Evolutionary conservation across 805 yeast genomes (phyloP), one percentile per base, ranked within the genome.

Genomic region (Cyberlindnera amylophila): DNA sequence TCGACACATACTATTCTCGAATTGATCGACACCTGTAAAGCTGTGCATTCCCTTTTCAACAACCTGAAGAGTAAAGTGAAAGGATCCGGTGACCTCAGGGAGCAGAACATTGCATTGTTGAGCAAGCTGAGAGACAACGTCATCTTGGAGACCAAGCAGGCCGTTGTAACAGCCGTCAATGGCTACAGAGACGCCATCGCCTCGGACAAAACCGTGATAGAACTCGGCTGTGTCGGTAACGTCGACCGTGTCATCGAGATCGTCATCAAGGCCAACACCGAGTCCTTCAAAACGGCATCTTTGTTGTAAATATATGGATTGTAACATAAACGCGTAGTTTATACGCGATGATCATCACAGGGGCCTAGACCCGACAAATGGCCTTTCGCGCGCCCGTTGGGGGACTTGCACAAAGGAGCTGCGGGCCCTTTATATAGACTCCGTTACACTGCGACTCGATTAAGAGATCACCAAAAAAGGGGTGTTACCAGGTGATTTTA

Each of bases 1-100:
- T 23, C 47, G 3, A 23, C 53, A 1, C 59, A 56, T 41, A 34
- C 34, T 10, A 38, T 47, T 9, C 28, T 54, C 18, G 43, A 45
- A 6, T 28, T 46, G 3, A 36, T 58, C 7, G 55, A 53, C 30
- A 42, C 53, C 2, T 35, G 51, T 8, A 58, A 56, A 32, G 38
- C 50, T 3, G 36, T 55, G 6, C 55, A 54, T 36, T 18, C 42
- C 0, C 18, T 56, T 19, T 30, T 53, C 6, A 15, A 45, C 12
- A 28, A 28, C 4, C n/a, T 32, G 11, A 38, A 36, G 21, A 35
- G 15, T 4, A 40, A 44, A 24, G n/a, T 31, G 6, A 41, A 39
- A 18, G 39, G 39, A 6, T 14, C 38, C 1, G 29, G 32, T 10
- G 53, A 49, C 3, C 16, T 57, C 24, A 57, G 51, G 34, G 55